These are phyloP conservation scores for Asterella californica DNA, from an alignment of 225 moss, liverwort and hornwort species.

Conservation along the genomic window DNA sequence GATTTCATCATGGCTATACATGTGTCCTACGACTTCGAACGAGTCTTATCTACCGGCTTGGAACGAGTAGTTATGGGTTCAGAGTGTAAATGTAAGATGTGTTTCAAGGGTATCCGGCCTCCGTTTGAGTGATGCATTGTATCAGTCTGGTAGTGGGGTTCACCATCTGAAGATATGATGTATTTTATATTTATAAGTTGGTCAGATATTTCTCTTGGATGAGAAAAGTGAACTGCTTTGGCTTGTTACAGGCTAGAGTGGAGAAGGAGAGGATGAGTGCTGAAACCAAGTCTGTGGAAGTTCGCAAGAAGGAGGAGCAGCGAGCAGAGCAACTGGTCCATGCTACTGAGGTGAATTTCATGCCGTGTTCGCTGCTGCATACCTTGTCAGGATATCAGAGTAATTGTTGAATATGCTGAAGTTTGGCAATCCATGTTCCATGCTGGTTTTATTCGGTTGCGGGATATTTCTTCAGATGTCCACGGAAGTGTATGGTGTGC, in stretches of 20 bases:
- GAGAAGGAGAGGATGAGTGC: conserved; percentile 31
- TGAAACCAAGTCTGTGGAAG: conserved; percentile 34
- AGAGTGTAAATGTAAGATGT: too few relatives aligned
- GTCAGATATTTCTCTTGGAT: background rate
- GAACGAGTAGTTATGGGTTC: too few relatives aligned
- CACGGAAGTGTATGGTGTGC: background rate
- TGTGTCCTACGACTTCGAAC: too few relatives aligned
- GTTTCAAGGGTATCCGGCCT: too few relatives aligned
- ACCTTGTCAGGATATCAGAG: background rate
- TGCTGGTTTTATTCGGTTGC: background rate
- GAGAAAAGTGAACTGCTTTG: background rate
- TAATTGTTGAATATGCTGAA: background rate
- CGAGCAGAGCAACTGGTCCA: conserved; percentile 29
- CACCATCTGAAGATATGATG: background rate
- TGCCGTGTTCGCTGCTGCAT: background rate
- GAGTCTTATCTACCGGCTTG: too few relatives aligned
- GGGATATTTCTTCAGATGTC: background rate
- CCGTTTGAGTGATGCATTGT: too few relatives aligned
- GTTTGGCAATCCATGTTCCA: too few relatives aligned
- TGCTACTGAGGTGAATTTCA: conserved; percentile 13
- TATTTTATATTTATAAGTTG: too few relatives aligned
- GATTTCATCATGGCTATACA: background rate
- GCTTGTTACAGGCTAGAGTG: conserved; percentile 27
- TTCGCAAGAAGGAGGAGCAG: conserved; percentile 37
- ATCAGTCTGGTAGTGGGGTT: background rate